Evolutionary conservation across 2,329 filamentous ascomycete genomes (phyloP).

Genomic region (Botryotinia narcissicola): DNA sequence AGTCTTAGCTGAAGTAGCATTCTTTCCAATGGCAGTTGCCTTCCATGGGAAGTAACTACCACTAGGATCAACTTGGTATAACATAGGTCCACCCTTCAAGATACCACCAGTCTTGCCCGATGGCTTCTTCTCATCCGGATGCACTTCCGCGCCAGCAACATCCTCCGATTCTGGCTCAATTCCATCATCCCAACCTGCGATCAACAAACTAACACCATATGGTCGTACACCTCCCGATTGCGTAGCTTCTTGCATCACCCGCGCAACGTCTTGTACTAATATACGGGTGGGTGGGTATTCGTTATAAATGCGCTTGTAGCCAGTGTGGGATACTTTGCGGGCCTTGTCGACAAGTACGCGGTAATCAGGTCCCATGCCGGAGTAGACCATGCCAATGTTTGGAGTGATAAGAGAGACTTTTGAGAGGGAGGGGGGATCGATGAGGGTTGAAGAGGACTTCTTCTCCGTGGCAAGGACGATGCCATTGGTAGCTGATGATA

Average conservation of each 20-base stretch:
- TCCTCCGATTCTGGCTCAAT: conserved; percentile 80
- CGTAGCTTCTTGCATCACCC: conserved; percentile 98
- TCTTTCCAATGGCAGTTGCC: conserved; percentile 98
- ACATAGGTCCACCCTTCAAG: conserved; percentile 90
- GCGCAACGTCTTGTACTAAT: conserved; percentile 96
- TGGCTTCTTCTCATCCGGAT: conserved; percentile 68
- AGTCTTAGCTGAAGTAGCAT: conserved; percentile 95
- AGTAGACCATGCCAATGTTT: conserved; percentile 99
- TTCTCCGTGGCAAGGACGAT: conserved; percentile 99
- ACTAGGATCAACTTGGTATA: conserved; percentile 99
- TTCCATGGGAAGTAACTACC: conserved; percentile 99
- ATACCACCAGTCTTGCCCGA: conserved; percentile 91
- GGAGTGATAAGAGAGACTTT: conserved; percentile 98
- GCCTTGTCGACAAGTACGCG: conserved; percentile 96
- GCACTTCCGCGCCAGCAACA: conserved; percentile 50
- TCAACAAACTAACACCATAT: conserved; percentile 91
- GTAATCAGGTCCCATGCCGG: conserved; percentile 98
- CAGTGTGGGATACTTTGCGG: conserved; percentile 95
- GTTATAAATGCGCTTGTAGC: conserved; percentile 99
- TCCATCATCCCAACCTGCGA: conserved; percentile 97
- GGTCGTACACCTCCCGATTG: conserved; percentile 96
- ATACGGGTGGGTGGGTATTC: conserved; percentile 99
- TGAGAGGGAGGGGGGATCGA: conserved; percentile 89
- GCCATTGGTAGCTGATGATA: conserved; percentile 79
- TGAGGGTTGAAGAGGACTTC: conserved; percentile 96